Conservation (phyloP, 2,329 filamentous ascomycete genomes). For the Talaromyces pinophilus region DNA sequence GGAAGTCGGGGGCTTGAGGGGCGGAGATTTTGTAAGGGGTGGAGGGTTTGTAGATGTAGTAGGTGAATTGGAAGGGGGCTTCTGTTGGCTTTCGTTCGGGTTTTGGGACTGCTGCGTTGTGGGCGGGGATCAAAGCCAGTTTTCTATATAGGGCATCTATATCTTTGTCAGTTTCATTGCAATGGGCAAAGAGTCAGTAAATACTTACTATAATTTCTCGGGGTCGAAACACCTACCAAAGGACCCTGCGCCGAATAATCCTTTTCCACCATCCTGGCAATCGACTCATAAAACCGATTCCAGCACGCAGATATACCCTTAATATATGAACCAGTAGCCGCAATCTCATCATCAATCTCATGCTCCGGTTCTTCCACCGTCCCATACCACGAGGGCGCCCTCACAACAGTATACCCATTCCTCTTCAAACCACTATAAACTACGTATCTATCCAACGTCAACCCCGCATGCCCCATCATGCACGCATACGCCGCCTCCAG, state of each 20-base stretch:
- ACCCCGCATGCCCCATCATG: slow-evolving; percentile 67
- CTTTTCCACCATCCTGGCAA: slow-evolving; percentile 5
- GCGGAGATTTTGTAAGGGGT: slow-evolving; percentile 74
- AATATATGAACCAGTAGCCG: slow-evolving; percentile 4
- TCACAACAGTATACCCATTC: slow-evolving; percentile 75
- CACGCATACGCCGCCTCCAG: slow-evolving; percentile 87
- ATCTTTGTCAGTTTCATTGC: slow-evolving; percentile 8
- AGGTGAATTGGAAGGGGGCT: slow-evolving; percentile 71
- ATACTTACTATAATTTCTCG: slow-evolving; percentile 53
- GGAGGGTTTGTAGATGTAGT: slow-evolving; percentile 77
- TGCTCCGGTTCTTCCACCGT: slow-evolving; percentile 36
- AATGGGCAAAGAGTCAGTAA: not conserved
- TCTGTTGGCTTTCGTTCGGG: slow-evolving; percentile 31
- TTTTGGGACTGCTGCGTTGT: slow-evolving; percentile 57
- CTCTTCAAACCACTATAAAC: slow-evolving; percentile 86
- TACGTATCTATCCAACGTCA: slow-evolving; percentile 77
- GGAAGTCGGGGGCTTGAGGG: slow-evolving; percentile 78
- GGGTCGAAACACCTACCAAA: slow-evolving; percentile 55
- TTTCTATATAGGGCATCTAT: slow-evolving; percentile 73
- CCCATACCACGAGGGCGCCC: slow-evolving; percentile 59
- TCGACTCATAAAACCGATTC: slow-evolving; percentile 23
- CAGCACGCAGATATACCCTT: slow-evolving; percentile 32
- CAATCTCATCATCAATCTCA: slow-evolving; percentile 17
- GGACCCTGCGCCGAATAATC: slow-evolving; percentile 45
- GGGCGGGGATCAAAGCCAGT: slow-evolving; percentile 70